phyloP scores from a whole-genome alignment of 2,329 filamentous ascomycete genomes.

The Ascochyta viciae-villosae region DNA sequence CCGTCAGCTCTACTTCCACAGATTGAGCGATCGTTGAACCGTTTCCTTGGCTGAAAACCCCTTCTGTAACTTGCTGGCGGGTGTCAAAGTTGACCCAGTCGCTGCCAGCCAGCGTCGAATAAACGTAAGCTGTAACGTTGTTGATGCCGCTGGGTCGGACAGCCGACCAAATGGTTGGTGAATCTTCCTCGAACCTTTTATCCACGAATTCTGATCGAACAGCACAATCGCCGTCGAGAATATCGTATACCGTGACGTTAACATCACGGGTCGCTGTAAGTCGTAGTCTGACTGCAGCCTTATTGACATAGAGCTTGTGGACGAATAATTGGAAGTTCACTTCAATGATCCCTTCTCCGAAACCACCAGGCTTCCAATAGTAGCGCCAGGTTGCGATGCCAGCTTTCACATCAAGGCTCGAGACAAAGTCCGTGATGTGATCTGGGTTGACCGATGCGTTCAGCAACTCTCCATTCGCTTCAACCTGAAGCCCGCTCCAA shows the following conservation, averaged over 20 bases:
- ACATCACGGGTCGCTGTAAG: constrained; percentile 62
- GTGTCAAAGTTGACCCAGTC: constrained; percentile 52
- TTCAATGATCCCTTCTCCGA: constrained; percentile 57
- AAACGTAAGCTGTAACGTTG: constrained; percentile 69
- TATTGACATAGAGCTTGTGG: constrained; percentile 68
- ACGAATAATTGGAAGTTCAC: constrained; percentile 72
- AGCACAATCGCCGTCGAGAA: constrained; percentile 73
- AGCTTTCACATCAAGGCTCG: constrained; percentile 68
- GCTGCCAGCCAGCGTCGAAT: constrained; percentile 60
- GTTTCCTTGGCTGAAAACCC: constrained; percentile 60
- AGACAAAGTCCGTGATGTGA: constrained; percentile 67
- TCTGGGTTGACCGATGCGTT: constrained; percentile 66
- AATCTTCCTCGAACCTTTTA: constrained; percentile 62
- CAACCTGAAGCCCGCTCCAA: constrained; percentile 67
- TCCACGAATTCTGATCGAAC: constrained; percentile 66
- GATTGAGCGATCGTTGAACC: constrained; percentile 70
- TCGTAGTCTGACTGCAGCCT: constrained; percentile 66
- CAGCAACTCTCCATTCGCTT: constrained; percentile 62
- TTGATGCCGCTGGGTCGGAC: constrained; percentile 68
- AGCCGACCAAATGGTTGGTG: constrained; percentile 66
- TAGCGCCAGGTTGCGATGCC: constrained; percentile 71
- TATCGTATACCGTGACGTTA: constrained; percentile 68
- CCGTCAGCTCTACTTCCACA: constrained; percentile 60
- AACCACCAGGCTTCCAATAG: constrained; percentile 65
- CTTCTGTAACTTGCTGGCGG: constrained; percentile 54